phyloP scores from a whole-genome alignment of 306 rosid species.

The Medicago truncatula region MtrunA17r5.0-ANR NC_053048.1:49210001-49210500 shows the following conservation, averaged over 20 bases:
- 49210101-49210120: conserved; percentile 69
- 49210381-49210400: conserved; percentile 63
- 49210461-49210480: conserved; percentile 27
- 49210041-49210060: conserved; percentile 34
- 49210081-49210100: conserved; percentile 76
- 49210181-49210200: conserved; percentile 56
- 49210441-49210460: conserved; percentile 26
- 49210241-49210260: conserved; percentile 77
- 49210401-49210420: conserved; percentile 55
- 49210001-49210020: conserved; percentile 17
- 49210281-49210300: conserved; percentile 51
- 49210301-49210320: conserved; percentile 38
- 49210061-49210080: conserved; percentile 29
- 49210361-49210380: conserved; percentile 70
- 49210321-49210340: conserved; percentile 44
- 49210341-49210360: conserved; percentile 55
- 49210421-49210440: conserved; percentile 73
- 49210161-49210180: conserved; percentile 74
- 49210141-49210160: conserved; percentile 69
- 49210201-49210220: conserved; percentile 70
- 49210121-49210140: conserved; percentile 53
- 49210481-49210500: background rate
- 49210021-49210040: conserved; percentile 4
- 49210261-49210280: conserved; percentile 59
- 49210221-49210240: conserved; percentile 78